phyloP scores from a whole-genome alignment of 2,329 filamentous ascomycete species.

The Coleophoma crateriformis region DNA sequence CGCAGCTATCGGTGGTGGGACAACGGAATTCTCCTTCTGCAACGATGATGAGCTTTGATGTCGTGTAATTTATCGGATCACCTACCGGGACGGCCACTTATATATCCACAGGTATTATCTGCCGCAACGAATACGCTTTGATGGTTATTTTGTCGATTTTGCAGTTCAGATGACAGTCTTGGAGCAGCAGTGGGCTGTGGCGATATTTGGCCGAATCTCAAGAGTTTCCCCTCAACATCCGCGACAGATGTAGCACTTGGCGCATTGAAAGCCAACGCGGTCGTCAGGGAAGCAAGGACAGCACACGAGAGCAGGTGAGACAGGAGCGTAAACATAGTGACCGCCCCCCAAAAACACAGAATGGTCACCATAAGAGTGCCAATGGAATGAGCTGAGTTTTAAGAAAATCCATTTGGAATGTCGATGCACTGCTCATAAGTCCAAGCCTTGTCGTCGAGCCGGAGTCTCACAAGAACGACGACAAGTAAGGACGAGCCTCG shows the following conservation, averaged over 20 bases:
- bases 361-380: background rate
- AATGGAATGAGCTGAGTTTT: background rate
- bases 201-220: background rate
- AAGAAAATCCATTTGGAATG: background rate
- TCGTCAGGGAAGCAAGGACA: background rate
- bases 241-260: background rate
- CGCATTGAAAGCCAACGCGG: background rate
- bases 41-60: slow-evolving; percentile 1
- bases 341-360: background rate
- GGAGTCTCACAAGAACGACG: background rate
- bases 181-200: slow-evolving; percentile 38
- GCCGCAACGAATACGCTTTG: slow-evolving; percentile 37
- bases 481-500: background rate
- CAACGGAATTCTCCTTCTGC: slow-evolving; percentile 36
- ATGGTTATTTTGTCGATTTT: slow-evolving; percentile 23
- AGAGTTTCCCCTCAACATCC: slow-evolving; percentile 5
- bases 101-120: slow-evolving; percentile 45
- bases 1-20: slow-evolving; percentile 28
- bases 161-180: slow-evolving; percentile 18
- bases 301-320: background rate
- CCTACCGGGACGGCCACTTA: slow-evolving; percentile 34
- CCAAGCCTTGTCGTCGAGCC: background rate
- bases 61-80: background rate
- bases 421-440: background rate
- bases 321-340: background rate